Evolutionary conservation across 306 rosid species (phyloP).

Genomic region (Malus fusca): DNA sequence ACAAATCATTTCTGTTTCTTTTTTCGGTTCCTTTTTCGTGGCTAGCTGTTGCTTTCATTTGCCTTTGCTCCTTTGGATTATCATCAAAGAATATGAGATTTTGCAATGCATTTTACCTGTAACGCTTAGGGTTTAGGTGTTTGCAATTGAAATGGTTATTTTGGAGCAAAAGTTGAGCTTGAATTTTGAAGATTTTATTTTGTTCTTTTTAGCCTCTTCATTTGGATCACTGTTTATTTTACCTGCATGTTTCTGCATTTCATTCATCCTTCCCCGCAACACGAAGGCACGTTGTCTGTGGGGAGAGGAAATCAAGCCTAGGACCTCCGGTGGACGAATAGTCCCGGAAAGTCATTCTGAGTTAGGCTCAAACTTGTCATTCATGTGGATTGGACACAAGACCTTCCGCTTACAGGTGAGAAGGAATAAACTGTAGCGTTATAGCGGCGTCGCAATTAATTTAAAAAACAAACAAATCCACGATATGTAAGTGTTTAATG

Average conservation of each 20-base stretch:
- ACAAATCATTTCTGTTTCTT: background rate
- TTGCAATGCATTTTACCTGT: conserved; percentile 10
- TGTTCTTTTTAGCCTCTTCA: background rate
- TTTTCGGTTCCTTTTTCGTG: background rate
- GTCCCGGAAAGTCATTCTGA: no score
- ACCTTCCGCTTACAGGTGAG: background rate
- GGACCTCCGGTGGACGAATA: no score
- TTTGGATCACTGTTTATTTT: background rate
- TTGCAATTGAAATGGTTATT: background rate
- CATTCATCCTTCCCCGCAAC: background rate
- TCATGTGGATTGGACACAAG: background rate
- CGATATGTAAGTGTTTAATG: background rate
- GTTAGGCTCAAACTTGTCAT: background rate
- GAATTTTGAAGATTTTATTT: background rate
- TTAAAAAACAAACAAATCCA: background rate
- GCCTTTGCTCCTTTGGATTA: conserved; percentile 15
- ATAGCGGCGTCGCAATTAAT: background rate
- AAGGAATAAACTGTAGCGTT: background rate
- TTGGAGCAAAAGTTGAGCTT: background rate
- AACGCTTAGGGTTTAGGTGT: background rate
- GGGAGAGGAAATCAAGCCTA: no score
- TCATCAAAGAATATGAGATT: conserved; percentile 11
- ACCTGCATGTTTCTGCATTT: background rate
- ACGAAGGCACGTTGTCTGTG: background rate
- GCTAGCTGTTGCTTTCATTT: conserved; percentile 13